Evolutionary conservation across 805 yeast species (phyloP).

Genomic region (Pichia occidentalis): DNA sequence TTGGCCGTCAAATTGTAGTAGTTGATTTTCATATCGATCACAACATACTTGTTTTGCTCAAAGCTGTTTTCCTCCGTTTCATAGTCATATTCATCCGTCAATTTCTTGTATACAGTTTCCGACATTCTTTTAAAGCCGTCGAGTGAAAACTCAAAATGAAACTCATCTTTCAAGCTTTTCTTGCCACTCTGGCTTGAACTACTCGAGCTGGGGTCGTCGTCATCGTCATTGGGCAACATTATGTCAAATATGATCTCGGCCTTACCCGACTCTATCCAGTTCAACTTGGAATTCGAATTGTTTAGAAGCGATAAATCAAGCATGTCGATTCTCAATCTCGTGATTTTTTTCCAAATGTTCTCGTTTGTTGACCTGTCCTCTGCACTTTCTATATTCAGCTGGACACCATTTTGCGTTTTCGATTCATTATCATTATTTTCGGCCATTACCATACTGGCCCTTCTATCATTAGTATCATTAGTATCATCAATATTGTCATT

Average conservation of each 20-base stretch:
- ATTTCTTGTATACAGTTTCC: conserved; percentile 8
- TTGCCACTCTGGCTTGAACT: neutral
- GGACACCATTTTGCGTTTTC: no score
- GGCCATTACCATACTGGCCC: conserved; percentile 8
- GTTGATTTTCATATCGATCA: conserved; percentile 59
- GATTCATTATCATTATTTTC: conserved; percentile 30
- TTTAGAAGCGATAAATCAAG: conserved; percentile 29
- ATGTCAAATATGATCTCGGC: conserved; percentile 67
- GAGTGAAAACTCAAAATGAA: conserved; percentile 8
- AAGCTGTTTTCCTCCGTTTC: neutral
- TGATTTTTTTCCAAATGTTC: conserved; percentile 43
- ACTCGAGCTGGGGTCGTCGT: conserved; percentile 18
- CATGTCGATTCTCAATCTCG: conserved; percentile 38
- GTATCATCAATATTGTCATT: conserved; percentile 1
- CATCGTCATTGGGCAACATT: conserved; percentile 54
- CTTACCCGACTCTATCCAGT: conserved; percentile 68
- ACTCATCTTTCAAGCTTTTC: neutral
- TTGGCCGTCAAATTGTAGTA: conserved; percentile 57
- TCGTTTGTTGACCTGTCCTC: no score
- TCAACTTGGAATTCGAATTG: conserved; percentile 40
- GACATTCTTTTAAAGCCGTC: conserved; percentile 9
- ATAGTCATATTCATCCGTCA: conserved; percentile 4
- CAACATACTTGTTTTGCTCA: conserved; percentile 44
- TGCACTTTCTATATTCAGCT: no score
- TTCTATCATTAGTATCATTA: neutral